Percentiles rank a stretch among this genome's conserved stretches.
These are phyloP conservation scores for Aulographum hederae DNA, from an alignment of 2,329 filamentous ascomycete genomes.

Conservation along the genomic window DNA sequence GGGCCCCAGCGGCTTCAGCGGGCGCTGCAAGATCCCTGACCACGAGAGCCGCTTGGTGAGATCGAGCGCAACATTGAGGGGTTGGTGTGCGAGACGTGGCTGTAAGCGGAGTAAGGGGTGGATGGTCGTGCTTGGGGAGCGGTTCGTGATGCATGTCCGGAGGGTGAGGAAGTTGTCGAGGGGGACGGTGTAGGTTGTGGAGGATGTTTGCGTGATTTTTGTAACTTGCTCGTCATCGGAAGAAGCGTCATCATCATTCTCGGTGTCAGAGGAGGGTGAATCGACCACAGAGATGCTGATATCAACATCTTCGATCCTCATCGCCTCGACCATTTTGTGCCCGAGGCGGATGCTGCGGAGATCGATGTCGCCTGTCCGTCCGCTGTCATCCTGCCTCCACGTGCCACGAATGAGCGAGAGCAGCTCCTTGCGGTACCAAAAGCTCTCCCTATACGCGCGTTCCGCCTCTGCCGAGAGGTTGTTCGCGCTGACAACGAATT, in stretches of 20 bases:
- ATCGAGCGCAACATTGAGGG: constrained; percentile 56
- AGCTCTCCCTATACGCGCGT: constrained; percentile 59
- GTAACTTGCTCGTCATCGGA: constrained; percentile 8
- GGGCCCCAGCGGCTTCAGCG: constrained; percentile 43
- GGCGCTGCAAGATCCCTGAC: constrained; percentile 68
- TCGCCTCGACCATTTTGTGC: constrained; percentile 62
- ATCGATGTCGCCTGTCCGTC: constrained; percentile 50
- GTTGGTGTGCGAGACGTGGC: constrained; percentile 57
- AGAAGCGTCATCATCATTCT: not conserved
- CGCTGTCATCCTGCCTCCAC: constrained; percentile 47
- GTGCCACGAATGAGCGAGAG: constrained; percentile 51
- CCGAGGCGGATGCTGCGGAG: constrained; percentile 58
- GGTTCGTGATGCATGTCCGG: constrained; percentile 55
- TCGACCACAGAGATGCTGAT: no score
- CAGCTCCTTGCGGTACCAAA: constrained; percentile 79
- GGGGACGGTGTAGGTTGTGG: constrained; percentile 26
- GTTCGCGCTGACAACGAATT: constrained; percentile 74
- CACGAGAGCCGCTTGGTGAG: constrained; percentile 66
- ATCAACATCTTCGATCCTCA: constrained; percentile 72
- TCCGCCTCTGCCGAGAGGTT: constrained; percentile 67
- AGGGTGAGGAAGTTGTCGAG: constrained; percentile 52
- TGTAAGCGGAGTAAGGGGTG: constrained; percentile 57
- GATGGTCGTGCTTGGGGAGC: constrained; percentile 47
- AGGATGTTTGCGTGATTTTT: constrained; percentile 20
- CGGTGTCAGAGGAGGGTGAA: no score